Evolutionary conservation across 257 asterid species (phyloP).

Genomic region (Henckelia pumila): DNA sequence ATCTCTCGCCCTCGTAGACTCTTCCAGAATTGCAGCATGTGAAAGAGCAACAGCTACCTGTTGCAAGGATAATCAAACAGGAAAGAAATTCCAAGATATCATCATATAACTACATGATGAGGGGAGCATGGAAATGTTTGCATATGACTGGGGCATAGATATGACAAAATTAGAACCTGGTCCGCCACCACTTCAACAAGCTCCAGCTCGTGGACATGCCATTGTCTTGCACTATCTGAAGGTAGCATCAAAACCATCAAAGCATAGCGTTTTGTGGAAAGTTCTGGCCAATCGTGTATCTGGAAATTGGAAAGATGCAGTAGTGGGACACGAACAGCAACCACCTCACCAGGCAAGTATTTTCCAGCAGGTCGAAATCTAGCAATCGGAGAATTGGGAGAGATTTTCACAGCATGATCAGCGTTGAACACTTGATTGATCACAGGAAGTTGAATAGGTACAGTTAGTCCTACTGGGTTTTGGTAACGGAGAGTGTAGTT

Average conservation of each 20-base stretch:
- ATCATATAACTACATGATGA: no score
- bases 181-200: conserved; percentile 79
- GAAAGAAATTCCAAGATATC: not conserved
- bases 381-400: conserved; percentile 60
- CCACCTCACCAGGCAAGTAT: conserved; percentile 52
- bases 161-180: conserved; percentile 42
- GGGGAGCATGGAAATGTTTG: no score
- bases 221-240: conserved; percentile 50
- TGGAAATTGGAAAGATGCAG: conserved; percentile 62
- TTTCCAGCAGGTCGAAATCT: conserved; percentile 49
- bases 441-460: conserved; percentile 55
- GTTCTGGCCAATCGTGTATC: conserved; percentile 55
- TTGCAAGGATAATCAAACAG: not conserved
- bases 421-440: conserved; percentile 50
- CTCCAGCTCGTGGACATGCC: conserved; percentile 78
- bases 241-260: conserved; percentile 71
- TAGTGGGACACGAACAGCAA: conserved; percentile 77
- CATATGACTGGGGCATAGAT: not conserved
- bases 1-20: conserved; percentile 67
- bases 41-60: conserved; percentile 89
- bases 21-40: conserved; percentile 79
- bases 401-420: conserved; percentile 53
- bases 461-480: conserved; percentile 57
- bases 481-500: conserved; percentile 56
- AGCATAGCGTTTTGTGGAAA: conserved; percentile 58